Percentiles rank a stretch among this genome's conserved stretches.
phyloP scores from a whole-genome alignment of 148 eudicot genomes.

The Heliosperma pusillum region DNA sequence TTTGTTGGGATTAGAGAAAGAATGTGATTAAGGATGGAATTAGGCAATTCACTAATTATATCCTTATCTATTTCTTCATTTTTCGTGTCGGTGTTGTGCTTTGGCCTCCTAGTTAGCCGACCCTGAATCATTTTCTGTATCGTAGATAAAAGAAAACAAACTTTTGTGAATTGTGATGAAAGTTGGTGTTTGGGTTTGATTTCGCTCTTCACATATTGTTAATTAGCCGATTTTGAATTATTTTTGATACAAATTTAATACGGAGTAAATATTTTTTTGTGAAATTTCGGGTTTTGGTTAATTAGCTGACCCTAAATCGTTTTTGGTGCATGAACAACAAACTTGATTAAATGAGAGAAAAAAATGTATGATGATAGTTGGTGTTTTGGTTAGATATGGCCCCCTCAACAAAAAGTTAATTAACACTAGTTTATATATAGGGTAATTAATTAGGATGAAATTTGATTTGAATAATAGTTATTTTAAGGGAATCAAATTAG shows the following conservation, averaged over 20 bases:
- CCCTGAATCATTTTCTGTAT: background rate
- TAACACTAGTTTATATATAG: constrained; percentile 14
- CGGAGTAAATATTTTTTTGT: too few species aligned
- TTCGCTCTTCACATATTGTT: background rate
- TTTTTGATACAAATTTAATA: too few species aligned
- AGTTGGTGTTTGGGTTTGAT: background rate
- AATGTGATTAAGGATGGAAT: constrained; percentile 28
- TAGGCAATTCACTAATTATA: constrained; percentile 23
- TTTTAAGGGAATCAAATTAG: constrained; percentile 13
- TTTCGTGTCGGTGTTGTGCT: background rate
- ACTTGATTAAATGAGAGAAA: too few species aligned
- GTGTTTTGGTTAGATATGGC: background rate
- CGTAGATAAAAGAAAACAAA: background rate
- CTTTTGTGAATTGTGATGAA: constrained; percentile 1
- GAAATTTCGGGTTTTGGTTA: background rate
- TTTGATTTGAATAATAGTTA: background rate
- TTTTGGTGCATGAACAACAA: background rate
- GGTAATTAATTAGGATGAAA: constrained; percentile 10
- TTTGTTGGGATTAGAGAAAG: constrained; percentile 25
- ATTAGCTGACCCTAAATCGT: background rate
- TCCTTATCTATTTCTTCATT: constrained; percentile 9
- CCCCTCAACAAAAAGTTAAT: constrained; percentile 3
- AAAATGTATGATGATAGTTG: background rate
- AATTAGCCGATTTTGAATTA: background rate
- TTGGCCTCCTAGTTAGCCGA: constrained; percentile 9